Evolutionary conservation across 2,329 filamentous ascomycete species (phyloP), one percentile per base, ranked within the genome.

Genomic region (Pseudomassariella vexata): DNA sequence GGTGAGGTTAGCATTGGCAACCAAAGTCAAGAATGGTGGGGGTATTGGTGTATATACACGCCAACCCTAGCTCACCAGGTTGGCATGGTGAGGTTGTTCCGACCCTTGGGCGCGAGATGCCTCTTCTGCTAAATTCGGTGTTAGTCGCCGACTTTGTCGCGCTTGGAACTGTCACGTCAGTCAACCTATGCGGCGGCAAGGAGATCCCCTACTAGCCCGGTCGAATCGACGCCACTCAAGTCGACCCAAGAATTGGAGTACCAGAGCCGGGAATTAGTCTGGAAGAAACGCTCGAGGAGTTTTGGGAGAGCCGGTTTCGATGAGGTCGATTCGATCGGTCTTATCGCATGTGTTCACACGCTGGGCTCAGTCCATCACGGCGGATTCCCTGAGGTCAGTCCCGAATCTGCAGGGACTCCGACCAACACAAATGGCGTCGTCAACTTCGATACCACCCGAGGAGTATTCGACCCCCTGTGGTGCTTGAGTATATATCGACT

Each of bases 131-230:
- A n/a, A n/a, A n/a, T n/a, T n/a, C n/a, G n/a, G n/a, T n/a, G n/a
- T 9, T 30, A 51, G 49, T 52, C 50, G 47, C 50, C 4, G 50
- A 53, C 18, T 38, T 53, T n/a, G 33, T 54, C 5, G 50, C 49
- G 1, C 19, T 54, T 4, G 46, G 47, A 5, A 49, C 45, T 2
- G 48, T 51, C n/a, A 50, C 52, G 47, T 49, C 49, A 4, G 48
- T 52, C 5, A 40, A 42, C 16, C 38, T 53, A 8, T 52, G 50
- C 15, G 45, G 47, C 10, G 46, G 46, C 6, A 46, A 42, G 17
- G 39, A 42, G 9, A 46, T 52, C n/a, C 49, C 49, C 3, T 52
- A 45, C 24, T 41, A 39, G n/a, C 36, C 44, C 3, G 50, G 51
- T 3, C 48, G 48, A 14, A 17, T 50, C 30, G 51, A 54, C 24